Evolutionary conservation across 257 asterid genomes (phyloP).

Genomic region (Solanum tacnaense): DNA sequence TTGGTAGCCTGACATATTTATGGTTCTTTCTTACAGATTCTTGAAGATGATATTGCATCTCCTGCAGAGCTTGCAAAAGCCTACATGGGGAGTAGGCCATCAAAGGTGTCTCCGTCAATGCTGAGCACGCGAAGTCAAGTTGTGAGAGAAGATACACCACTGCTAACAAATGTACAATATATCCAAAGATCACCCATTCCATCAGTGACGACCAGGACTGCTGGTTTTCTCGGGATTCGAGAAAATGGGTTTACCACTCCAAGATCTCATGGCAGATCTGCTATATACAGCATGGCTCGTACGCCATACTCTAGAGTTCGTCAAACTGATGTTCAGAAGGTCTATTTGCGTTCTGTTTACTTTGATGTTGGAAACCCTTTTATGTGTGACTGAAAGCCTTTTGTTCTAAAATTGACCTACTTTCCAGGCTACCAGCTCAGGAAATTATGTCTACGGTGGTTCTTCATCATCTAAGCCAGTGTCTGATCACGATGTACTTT

Average conservation of each 20-base stretch:
- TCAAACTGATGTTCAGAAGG: slow-evolving; percentile 46
- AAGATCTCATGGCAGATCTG: slow-evolving; percentile 76
- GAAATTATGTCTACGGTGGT: slow-evolving; percentile 28
- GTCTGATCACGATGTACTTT: slow-evolving; percentile 23
- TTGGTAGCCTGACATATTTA: slow-evolving; percentile 1
- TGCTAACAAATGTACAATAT: slow-evolving; percentile 21
- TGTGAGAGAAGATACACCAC: slow-evolving; percentile 31
- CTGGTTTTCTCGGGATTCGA: slow-evolving; percentile 25
- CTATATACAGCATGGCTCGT: slow-evolving; percentile 86
- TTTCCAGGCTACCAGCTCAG: slow-evolving; percentile 46
- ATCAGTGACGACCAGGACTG: slow-evolving; percentile 16
- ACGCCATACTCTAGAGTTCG: slow-evolving; percentile 72
- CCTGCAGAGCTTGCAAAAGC: slow-evolving; percentile 95
- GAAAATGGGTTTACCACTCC: slow-evolving; percentile 59
- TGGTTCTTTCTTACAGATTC: slow-evolving; percentile 37
- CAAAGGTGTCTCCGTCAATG: slow-evolving; percentile 55
- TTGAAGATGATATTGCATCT: slow-evolving; percentile 54
- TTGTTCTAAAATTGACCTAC: neutral
- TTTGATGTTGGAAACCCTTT: neutral
- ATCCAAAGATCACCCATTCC: slow-evolving; percentile 34
- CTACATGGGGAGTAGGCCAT: slow-evolving; percentile 78
- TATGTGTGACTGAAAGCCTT: neutral
- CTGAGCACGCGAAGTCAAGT: slow-evolving; percentile 40
- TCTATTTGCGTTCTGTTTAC: slow-evolving; percentile 1
- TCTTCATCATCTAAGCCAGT: slow-evolving; percentile 25